Conservation (phyloP, 331 rosid species). For the Phaseolus coccineus region DNA sequence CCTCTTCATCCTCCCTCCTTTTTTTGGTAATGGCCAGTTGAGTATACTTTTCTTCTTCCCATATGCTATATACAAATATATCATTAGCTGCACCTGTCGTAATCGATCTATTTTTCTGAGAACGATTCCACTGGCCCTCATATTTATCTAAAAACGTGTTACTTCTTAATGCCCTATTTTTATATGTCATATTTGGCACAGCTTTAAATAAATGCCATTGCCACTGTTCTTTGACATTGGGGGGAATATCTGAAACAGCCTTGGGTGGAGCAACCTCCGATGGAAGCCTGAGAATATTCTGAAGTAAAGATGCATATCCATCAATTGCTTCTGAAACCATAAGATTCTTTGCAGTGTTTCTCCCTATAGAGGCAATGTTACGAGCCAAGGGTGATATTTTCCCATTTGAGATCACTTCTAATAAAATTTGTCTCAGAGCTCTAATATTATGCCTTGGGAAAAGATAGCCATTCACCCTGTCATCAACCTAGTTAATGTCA, state of each 20-base stretch:
- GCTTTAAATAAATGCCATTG: constrained; percentile 80
- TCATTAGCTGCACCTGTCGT: constrained; percentile 48
- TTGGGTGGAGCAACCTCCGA: constrained; percentile 81
- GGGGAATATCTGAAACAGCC: constrained; percentile 69
- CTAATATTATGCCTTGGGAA: constrained; percentile 73
- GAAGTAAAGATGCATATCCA: constrained; percentile 77
- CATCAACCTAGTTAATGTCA: constrained; percentile 71
- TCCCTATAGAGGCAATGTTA: constrained; percentile 79
- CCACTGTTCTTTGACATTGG: constrained; percentile 76
- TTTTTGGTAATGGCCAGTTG: constrained; percentile 59
- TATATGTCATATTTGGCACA: constrained; percentile 57
- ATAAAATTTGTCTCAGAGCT: constrained; percentile 64
- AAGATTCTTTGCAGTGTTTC: constrained; percentile 71
- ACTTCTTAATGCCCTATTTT: constrained; percentile 59
- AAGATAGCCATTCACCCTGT: constrained; percentile 89
- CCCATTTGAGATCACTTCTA: constrained; percentile 72
- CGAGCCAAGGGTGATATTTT: constrained; percentile 74
- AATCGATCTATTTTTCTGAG: constrained; percentile 56
- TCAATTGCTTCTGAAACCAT: constrained; percentile 76
- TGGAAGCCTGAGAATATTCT: constrained; percentile 75
- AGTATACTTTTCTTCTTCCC: constrained; percentile 84
- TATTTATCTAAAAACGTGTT: constrained; percentile 65
- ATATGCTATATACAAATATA: constrained; percentile 75
- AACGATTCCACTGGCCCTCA: constrained; percentile 71
- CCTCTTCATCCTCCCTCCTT: constrained; percentile 93